These are phyloP conservation scores for Pseudogymnoascus sp. DNA, from an alignment of 2,329 filamentous ascomycete genomes.

Conservation along the genomic window DNA sequence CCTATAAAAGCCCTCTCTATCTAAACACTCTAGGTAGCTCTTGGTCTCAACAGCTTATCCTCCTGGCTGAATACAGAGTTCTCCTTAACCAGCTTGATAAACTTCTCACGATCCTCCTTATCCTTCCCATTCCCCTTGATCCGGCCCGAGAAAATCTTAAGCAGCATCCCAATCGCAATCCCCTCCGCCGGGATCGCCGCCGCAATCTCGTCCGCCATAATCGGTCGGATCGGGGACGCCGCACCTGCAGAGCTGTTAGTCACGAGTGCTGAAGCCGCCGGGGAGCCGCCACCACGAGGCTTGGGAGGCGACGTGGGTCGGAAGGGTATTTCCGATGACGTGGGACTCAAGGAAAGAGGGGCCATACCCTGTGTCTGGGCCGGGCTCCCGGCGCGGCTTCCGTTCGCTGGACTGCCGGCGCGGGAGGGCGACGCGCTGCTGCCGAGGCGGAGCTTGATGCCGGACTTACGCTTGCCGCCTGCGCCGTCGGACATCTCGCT, in stretches of 20 bases:
- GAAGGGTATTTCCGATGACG: neutral
- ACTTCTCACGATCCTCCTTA: slow-evolving; percentile 44
- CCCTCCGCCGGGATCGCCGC: slow-evolving; percentile 41
- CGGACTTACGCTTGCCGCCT: slow-evolving; percentile 49
- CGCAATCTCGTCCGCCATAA: slow-evolving; percentile 43
- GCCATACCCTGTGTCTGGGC: slow-evolving; percentile 19
- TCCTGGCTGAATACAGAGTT: slow-evolving; percentile 40
- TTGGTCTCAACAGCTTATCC: slow-evolving; percentile 41
- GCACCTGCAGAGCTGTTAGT: neutral
- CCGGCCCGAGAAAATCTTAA: slow-evolving; percentile 45
- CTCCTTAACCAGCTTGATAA: slow-evolving; percentile 51
- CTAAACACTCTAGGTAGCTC: slow-evolving; percentile 2
- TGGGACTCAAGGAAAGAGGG: neutral
- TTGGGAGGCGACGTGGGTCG: neutral
- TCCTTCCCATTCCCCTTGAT: slow-evolving; percentile 42
- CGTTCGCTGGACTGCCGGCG: slow-evolving; percentile 39
- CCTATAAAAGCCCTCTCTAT: neutral
- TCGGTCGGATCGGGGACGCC: neutral
- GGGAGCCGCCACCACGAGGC: neutral
- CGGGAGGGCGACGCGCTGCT: slow-evolving; percentile 22
- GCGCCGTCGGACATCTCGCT: slow-evolving; percentile 56
- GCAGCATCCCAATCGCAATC: slow-evolving; percentile 44
- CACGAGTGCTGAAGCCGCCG: neutral
- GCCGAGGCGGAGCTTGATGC: slow-evolving; percentile 43
- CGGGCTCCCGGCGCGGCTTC: slow-evolving; percentile 55